phyloP scores from a whole-genome alignment of 2,329 filamentous ascomycete genomes.

The Cercospora canescens region DNA sequence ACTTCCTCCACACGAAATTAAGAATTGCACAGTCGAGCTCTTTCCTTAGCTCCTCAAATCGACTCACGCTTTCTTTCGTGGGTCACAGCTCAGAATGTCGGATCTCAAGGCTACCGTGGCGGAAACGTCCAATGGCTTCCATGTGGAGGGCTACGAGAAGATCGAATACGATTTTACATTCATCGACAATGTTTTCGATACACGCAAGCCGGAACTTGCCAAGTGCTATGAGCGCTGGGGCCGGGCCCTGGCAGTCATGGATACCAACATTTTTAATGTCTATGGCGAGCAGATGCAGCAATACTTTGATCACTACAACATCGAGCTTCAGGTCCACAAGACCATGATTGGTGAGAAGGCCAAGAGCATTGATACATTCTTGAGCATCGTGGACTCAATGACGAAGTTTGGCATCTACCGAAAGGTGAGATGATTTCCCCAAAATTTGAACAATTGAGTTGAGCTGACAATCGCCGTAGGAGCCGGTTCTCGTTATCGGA shows the following conservation, averaged over 20 bases:
- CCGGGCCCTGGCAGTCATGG: constrained; percentile 67
- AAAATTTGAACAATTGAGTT: constrained; percentile 1
- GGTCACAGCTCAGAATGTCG: constrained; percentile 55
- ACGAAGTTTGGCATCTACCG: constrained; percentile 67
- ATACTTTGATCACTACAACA: constrained; percentile 66
- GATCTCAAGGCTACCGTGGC: constrained; percentile 67
- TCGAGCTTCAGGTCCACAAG: constrained; percentile 66
- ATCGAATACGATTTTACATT: constrained; percentile 76
- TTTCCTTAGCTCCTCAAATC: constrained; percentile 13
- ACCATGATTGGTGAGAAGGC: constrained; percentile 75
- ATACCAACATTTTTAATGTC: constrained; percentile 68
- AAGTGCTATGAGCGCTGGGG: constrained; percentile 66
- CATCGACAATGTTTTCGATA: constrained; percentile 67
- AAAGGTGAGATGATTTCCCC: constrained; percentile 37
- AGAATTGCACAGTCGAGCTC: constrained; percentile 12
- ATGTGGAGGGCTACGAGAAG: constrained; percentile 73
- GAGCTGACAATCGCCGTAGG: constrained; percentile 40
- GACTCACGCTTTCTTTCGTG: constrained; percentile 11
- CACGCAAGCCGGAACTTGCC: constrained; percentile 61
- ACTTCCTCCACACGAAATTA: neutral
- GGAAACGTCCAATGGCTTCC: constrained; percentile 65
- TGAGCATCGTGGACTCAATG: constrained; percentile 72
- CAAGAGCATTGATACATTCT: constrained; percentile 69
- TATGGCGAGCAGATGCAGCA: constrained; percentile 66
- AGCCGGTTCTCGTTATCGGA: constrained; percentile 66